Evolutionary conservation across 169 alveolate species (phyloP).

Genomic region (Cardiosporidium cionae): DNA sequence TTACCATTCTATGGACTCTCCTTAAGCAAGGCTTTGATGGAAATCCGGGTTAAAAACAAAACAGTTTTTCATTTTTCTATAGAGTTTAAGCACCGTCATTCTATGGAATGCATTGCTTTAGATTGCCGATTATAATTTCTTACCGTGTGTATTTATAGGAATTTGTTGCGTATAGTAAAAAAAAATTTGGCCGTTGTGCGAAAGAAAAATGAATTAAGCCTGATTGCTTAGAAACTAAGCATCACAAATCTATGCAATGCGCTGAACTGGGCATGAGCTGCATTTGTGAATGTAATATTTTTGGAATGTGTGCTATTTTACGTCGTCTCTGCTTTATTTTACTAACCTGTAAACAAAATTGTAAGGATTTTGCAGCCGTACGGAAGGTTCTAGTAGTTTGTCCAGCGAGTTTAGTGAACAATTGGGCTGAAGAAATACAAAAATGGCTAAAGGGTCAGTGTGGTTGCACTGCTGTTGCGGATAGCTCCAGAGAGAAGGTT

Average conservation of each 20-base stretch:
- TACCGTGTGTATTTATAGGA: too few relatives aligned
- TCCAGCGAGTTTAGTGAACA: slow-evolving; percentile 83
- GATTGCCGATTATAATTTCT: too few relatives aligned
- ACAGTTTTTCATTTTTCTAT: too few relatives aligned
- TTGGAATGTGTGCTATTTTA: background rate
- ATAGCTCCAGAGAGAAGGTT: slow-evolving; percentile 70
- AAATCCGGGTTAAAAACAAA: slow-evolving; percentile 51
- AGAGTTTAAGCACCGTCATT: too few relatives aligned
- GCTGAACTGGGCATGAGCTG: background rate
- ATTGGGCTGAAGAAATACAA: slow-evolving; percentile 84
- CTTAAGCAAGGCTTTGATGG: slow-evolving; percentile 70
- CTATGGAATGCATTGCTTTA: too few relatives aligned
- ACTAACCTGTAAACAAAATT: too few relatives aligned
- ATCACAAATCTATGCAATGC: background rate
- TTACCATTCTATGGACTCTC: slow-evolving; percentile 76
- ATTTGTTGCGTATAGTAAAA: too few relatives aligned
- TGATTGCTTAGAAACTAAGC: too few relatives aligned
- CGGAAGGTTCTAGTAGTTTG: slow-evolving; percentile 77
- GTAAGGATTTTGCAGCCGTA: too few relatives aligned
- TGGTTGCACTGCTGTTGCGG: slow-evolving; percentile 76
- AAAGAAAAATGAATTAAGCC: too few relatives aligned
- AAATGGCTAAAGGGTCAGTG: slow-evolving; percentile 83
- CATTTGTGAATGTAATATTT: background rate
- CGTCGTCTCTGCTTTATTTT: too few relatives aligned
- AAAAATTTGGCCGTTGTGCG: too few relatives aligned